A percentile compares a stretch with the other conserved stretches of the same genome.
These are phyloP conservation scores for Fusarium brevicatenulatum DNA, from an alignment of 2,329 filamentous ascomycete genomes.

Conservation along the genomic window DNA sequence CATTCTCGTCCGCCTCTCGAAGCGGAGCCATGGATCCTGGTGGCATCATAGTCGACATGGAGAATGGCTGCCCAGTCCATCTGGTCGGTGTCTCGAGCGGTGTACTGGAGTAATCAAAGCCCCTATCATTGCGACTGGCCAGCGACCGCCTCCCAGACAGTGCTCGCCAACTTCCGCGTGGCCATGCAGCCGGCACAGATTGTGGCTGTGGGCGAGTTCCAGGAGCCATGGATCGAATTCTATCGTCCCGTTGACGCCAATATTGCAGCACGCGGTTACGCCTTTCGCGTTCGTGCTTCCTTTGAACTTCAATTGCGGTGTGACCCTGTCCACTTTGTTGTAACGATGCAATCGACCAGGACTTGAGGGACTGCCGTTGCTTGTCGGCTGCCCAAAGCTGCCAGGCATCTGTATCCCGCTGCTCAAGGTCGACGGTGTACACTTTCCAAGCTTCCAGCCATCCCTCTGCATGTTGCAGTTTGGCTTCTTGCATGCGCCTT, in stretches of 20 bases:
- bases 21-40: constrained; percentile 47
- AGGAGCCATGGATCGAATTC: constrained; percentile 16
- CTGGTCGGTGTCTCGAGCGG: constrained; percentile 57
- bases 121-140: constrained; percentile 36
- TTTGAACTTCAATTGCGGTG: constrained; percentile 48
- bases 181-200: constrained; percentile 24
- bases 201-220: constrained; percentile 17
- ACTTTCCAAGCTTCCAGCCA: constrained; percentile 42
- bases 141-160: constrained; percentile 41
- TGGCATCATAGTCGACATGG: constrained; percentile 47
- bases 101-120: constrained; percentile 33
- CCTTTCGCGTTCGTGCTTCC: constrained; percentile 48
- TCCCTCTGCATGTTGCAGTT: constrained; percentile 31
- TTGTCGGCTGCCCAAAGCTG: constrained; percentile 47
- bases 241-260: constrained; percentile 45
- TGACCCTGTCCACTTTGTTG: constrained; percentile 52
- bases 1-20: constrained; percentile 46
- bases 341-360: constrained; percentile 52
- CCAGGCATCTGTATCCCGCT: constrained; percentile 44
- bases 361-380: constrained; percentile 49
- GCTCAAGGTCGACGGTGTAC: constrained; percentile 34
- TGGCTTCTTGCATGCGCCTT: constrained; percentile 29
- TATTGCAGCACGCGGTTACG: constrained; percentile 45
- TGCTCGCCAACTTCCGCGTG: constrained; percentile 43
- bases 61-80: constrained; percentile 55